A percentile compares a stretch with the other conserved stretches of the same genome.
Evolutionary conservation across 1,284 basidiomycete species (phyloP).

Genomic region (Coniferiporia sulphurascens): DNA sequence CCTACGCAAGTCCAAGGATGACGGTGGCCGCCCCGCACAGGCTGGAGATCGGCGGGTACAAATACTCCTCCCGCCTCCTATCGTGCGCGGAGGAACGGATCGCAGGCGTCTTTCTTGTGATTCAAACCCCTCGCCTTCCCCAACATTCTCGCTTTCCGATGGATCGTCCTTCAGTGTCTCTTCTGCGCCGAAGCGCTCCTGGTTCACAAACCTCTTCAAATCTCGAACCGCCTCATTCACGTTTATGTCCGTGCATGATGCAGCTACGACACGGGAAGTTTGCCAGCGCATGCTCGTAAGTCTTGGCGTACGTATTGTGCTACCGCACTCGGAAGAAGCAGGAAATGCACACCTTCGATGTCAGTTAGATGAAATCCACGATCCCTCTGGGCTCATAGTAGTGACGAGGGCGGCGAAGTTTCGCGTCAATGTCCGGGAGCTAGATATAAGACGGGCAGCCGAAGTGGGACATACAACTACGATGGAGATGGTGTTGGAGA

Average conservation of each 20-base stretch:
- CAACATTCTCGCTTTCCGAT: slow-evolving; percentile 16
- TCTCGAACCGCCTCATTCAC: slow-evolving; percentile 69
- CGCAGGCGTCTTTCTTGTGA: slow-evolving; percentile 8
- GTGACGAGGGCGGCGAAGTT: slow-evolving; percentile 68
- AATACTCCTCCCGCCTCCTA: slow-evolving; percentile 39
- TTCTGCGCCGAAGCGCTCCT: slow-evolving; percentile 64
- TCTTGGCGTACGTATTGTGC: slow-evolving; percentile 64
- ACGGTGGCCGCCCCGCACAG: slow-evolving; percentile 23
- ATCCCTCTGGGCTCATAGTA: slow-evolving; percentile 51
- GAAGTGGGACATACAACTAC: slow-evolving; percentile 47
- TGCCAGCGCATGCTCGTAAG: slow-evolving; percentile 69
- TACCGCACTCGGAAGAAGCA: slow-evolving; percentile 57
- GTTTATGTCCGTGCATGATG: slow-evolving; percentile 62
- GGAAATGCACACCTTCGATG: slow-evolving; percentile 59
- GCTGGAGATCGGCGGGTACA: slow-evolving; percentile 39
- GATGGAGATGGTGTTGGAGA: slow-evolving; percentile 76
- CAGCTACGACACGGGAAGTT: slow-evolving; percentile 66
- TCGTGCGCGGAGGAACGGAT: slow-evolving; percentile 3
- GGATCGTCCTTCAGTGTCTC: slow-evolving; percentile 33
- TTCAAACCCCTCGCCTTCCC: slow-evolving; percentile 7
- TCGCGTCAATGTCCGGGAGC: slow-evolving; percentile 64
- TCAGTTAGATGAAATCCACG: slow-evolving; percentile 52
- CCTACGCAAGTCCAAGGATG: slow-evolving; percentile 32
- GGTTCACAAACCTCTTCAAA: slow-evolving; percentile 88
- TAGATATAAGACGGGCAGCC: slow-evolving; percentile 38